phyloP scores from a whole-genome alignment of 495 filamentous ascomycete species.

The Cercophora scortea region DNA sequence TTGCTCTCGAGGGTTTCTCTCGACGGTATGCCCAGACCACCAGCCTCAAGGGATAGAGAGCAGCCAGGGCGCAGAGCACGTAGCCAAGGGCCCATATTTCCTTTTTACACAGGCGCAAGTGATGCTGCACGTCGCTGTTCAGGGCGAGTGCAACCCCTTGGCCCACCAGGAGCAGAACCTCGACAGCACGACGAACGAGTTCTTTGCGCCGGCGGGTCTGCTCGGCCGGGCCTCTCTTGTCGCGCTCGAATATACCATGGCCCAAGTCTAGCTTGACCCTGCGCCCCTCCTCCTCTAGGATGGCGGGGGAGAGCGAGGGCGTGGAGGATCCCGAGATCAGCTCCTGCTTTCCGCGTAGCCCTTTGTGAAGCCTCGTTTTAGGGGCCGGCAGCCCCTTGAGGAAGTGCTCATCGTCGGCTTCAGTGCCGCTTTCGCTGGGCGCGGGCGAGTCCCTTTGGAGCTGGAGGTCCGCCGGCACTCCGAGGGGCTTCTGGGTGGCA shows the following conservation, averaged over 20 bases:
- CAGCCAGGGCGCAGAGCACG: slow-evolving; percentile 16
- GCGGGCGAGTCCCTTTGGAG: slow-evolving; percentile 42
- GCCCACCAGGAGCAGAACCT: slow-evolving; percentile 35
- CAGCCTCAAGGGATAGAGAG: slow-evolving; percentile 41
- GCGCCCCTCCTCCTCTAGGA: slow-evolving; percentile 47
- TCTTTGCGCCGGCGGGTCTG: slow-evolving; percentile 35
- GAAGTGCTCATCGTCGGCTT: slow-evolving; percentile 82
- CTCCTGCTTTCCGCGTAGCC: slow-evolving; percentile 51
- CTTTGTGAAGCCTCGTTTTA: slow-evolving; percentile 62
- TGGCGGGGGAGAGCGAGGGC: slow-evolving; percentile 51
- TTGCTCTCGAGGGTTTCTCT: slow-evolving; percentile 23
- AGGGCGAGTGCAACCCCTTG: slow-evolving; percentile 30
- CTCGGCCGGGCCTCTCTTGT: slow-evolving; percentile 23
- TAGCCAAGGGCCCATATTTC: slow-evolving; percentile 22
- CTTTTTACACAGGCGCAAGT: slow-evolving; percentile 22
- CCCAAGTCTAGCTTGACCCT: slow-evolving; percentile 7
- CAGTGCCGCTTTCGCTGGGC: slow-evolving; percentile 80
- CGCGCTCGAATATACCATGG: slow-evolving; percentile 14
- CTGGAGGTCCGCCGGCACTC: slow-evolving; percentile 7
- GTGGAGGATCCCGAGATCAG: slow-evolving; percentile 41
- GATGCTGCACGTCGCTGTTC: slow-evolving; percentile 23
- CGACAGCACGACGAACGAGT: slow-evolving; percentile 33
- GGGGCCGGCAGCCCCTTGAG: slow-evolving; percentile 77
- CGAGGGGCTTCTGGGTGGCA: not conserved
- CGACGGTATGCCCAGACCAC: slow-evolving; percentile 32